These are phyloP conservation scores for Yarrowia osloensis DNA, from an alignment of 805 yeast species.

Conservation along the genomic window DNA sequence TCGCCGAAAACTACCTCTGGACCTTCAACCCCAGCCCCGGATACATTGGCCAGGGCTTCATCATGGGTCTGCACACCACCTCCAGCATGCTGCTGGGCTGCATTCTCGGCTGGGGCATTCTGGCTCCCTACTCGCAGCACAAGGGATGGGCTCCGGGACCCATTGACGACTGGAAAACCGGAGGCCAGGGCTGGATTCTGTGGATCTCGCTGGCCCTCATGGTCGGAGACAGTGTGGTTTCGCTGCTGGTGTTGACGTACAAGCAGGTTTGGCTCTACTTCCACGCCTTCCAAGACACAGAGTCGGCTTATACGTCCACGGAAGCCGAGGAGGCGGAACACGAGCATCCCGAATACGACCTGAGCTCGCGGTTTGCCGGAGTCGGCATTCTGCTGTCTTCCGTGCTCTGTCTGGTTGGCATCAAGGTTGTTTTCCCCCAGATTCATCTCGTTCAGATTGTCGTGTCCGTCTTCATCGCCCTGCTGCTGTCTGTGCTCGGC, in stretches of 20 bases:
- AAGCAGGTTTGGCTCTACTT: neutral
- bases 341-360: slow-evolving; percentile 50
- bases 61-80: slow-evolving; percentile 93
- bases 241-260: slow-evolving; percentile 2
- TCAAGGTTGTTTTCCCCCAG: slow-evolving; percentile 67
- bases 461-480: slow-evolving; percentile 70
- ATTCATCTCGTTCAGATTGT: slow-evolving; percentile 69
- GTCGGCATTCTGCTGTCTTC: slow-evolving; percentile 69
- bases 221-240: slow-evolving; percentile 85
- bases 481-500: slow-evolving; percentile 79
- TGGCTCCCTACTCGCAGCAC: slow-evolving; percentile 76
- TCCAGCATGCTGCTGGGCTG: slow-evolving; percentile 90
- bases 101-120: slow-evolving; percentile 84
- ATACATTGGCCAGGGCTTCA: slow-evolving; percentile 94
- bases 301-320: neutral
- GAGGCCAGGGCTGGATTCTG: slow-evolving; percentile 96
- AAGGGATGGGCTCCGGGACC: slow-evolving; percentile 88
- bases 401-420: slow-evolving; percentile 63
- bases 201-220: slow-evolving; percentile 92
- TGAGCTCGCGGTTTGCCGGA: slow-evolving; percentile 52
- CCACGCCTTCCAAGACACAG: slow-evolving; percentile 2
- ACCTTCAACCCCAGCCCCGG: slow-evolving; percentile 96
- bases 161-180: slow-evolving; percentile 88
- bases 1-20: slow-evolving; percentile 74
- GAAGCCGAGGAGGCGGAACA: slow-evolving; percentile 32